These are phyloP conservation scores for Streptanthus diversifolius DNA, from an alignment of 345 rosid species.

Conservation along the genomic window DNA sequence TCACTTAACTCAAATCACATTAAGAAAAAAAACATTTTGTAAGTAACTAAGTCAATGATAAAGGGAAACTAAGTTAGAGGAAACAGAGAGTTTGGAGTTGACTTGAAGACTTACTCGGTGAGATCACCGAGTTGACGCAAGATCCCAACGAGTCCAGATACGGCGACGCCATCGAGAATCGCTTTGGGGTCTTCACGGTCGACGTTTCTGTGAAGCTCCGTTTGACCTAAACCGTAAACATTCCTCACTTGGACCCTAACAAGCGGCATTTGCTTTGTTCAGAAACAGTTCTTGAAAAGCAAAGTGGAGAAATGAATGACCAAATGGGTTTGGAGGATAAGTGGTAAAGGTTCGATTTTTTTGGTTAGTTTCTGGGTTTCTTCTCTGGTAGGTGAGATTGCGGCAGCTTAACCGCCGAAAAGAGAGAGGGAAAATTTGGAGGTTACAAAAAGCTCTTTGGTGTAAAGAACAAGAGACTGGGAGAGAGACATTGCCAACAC, in stretches of 20 bases:
- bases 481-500: constrained; percentile 64
- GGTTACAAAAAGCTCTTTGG: constrained; percentile 12
- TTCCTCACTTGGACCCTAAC: constrained; percentile 60
- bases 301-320: not conserved
- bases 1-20: not conserved
- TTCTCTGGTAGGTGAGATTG: constrained; percentile 46
- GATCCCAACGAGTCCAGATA: constrained; percentile 89
- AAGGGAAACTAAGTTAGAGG: not conserved
- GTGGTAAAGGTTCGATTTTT: not conserved
- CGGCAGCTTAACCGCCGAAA: constrained; percentile 78
- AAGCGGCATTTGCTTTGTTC: constrained; percentile 62
- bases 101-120: constrained; percentile 66
- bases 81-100: constrained; percentile 29
- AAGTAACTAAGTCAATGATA: not conserved
- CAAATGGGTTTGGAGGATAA: constrained; percentile 13
- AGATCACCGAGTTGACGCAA: constrained; percentile 99
- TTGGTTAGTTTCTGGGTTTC: not conserved
- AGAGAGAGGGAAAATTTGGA: constrained; percentile 31
- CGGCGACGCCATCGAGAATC: constrained; percentile 83
- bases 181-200: constrained; percentile 82
- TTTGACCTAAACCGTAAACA: constrained; percentile 76
- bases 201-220: constrained; percentile 65
- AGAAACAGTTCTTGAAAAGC: not conserved
- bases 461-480: constrained; percentile 1
- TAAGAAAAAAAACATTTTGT: not conserved